A percentile compares a stretch with the other conserved stretches of the same genome.
These are phyloP conservation scores for Backusella mclennaniae DNA, from an alignment of 192 early-diverging fungal genomes.

Conservation along the genomic window DNA sequence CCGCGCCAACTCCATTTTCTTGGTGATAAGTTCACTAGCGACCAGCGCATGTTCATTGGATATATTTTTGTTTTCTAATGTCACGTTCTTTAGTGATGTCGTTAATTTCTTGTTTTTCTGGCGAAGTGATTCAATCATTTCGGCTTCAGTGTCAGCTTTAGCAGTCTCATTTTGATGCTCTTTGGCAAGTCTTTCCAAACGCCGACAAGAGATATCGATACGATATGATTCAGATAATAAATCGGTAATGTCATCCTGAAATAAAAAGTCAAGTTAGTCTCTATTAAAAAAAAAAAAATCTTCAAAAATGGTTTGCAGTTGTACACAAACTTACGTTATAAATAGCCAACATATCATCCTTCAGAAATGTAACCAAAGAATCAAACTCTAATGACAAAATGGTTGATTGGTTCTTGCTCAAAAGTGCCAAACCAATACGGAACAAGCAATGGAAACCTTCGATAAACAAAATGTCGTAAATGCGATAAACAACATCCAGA, in stretches of 20 bases:
- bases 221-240: slow-evolving; percentile 80
- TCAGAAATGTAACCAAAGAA: slow-evolving; percentile 9
- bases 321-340: slow-evolving; percentile 15
- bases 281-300: neutral
- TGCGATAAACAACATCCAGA: slow-evolving; percentile 81
- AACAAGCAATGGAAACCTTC: slow-evolving; percentile 89
- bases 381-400: slow-evolving; percentile 15
- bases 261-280: neutral
- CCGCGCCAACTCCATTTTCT: slow-evolving; percentile 54
- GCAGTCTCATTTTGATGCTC: slow-evolving; percentile 66
- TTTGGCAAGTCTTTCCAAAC: slow-evolving; percentile 67
- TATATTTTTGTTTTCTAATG: slow-evolving; percentile 60
- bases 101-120: slow-evolving; percentile 64
- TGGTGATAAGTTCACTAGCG: slow-evolving; percentile 62
- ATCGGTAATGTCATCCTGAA: slow-evolving; percentile 57
- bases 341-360: slow-evolving; percentile 14
- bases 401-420: slow-evolving; percentile 15
- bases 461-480: slow-evolving; percentile 90
- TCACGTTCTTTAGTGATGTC: slow-evolving; percentile 55
- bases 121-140: slow-evolving; percentile 57
- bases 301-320: neutral
- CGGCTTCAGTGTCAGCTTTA: slow-evolving; percentile 65
- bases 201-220: slow-evolving; percentile 65
- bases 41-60: slow-evolving; percentile 74
- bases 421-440: slow-evolving; percentile 56